Percentiles rank a stretch among this genome's conserved stretches.
phyloP scores from a whole-genome alignment of 1,284 basidiomycete species.

The Rhizopogon hawkerae region DNA sequence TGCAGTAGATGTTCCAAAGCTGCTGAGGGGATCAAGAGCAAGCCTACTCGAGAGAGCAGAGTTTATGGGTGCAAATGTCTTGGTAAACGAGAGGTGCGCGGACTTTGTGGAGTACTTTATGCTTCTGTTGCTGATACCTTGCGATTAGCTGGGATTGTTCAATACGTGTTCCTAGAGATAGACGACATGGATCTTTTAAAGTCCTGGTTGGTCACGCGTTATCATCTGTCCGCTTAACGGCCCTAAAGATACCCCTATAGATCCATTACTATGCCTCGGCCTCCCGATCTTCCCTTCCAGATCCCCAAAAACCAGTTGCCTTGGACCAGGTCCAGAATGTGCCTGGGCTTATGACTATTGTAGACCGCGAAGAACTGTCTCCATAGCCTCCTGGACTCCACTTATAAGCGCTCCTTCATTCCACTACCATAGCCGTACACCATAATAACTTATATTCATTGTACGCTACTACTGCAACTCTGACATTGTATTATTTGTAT shows the following conservation, averaged over 20 bases:
- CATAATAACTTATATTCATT: slow-evolving; percentile 2
- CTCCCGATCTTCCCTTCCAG: slow-evolving; percentile 33
- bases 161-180: slow-evolving; percentile 46
- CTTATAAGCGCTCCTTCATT: background rate
- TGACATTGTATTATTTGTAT: background rate
- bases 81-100: slow-evolving; percentile 63
- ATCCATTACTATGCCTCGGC: slow-evolving; percentile 53
- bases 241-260: slow-evolving; percentile 27
- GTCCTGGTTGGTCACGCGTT: slow-evolving; percentile 41
- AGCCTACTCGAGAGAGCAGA: slow-evolving; percentile 47
- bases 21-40: slow-evolving; percentile 48
- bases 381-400: slow-evolving; percentile 13
- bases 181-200: slow-evolving; percentile 43
- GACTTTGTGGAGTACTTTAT: slow-evolving; percentile 3
- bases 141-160: slow-evolving; percentile 50
- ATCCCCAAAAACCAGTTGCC: slow-evolving; percentile 46
- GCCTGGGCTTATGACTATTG: slow-evolving; percentile 58
- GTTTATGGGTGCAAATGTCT: slow-evolving; percentile 45
- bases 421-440: background rate
- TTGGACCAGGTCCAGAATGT: slow-evolving; percentile 43
- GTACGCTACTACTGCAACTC: slow-evolving; percentile 1
- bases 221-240: slow-evolving; percentile 1
- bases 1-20: slow-evolving; percentile 51
- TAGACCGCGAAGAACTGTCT: slow-evolving; percentile 32
- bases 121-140: background rate